Percentiles rank a stretch among this genome's conserved stretches.
Evolutionary conservation across 1,284 basidiomycete species (phyloP).

Genomic region (Cutaneotrichosporon dermatis): DNA sequence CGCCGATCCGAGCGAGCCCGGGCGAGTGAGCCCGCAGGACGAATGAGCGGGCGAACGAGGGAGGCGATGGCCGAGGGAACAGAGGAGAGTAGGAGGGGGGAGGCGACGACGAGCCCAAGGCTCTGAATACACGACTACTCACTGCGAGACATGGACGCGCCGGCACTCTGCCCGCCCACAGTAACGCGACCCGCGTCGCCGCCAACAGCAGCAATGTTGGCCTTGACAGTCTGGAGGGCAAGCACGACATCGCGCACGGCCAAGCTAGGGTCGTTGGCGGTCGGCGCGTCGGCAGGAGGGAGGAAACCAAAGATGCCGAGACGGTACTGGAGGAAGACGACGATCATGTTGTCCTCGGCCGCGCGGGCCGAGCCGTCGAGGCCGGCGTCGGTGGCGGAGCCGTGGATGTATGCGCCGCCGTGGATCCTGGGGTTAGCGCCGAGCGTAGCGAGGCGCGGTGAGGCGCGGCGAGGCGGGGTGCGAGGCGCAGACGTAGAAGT

Average conservation of each 20-base stretch:
- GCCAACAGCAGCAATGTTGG: slow-evolving; percentile 54
- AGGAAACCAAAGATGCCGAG: slow-evolving; percentile 74
- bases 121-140: neutral
- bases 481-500: too few species aligned
- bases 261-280: slow-evolving; percentile 61
- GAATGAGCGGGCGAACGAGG: too few species aligned
- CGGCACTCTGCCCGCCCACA: slow-evolving; percentile 47
- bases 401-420: slow-evolving; percentile 76
- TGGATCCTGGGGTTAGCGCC: slow-evolving; percentile 60
- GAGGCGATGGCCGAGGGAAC: too few species aligned
- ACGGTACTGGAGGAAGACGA: slow-evolving; percentile 77
- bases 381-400: slow-evolving; percentile 64
- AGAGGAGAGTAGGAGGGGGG: too few species aligned
- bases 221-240: slow-evolving; percentile 62
- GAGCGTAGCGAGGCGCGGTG: too few species aligned
- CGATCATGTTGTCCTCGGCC: slow-evolving; percentile 65
- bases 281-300: slow-evolving; percentile 52
- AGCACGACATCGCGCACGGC: slow-evolving; percentile 67
- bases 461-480: too few species aligned
- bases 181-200: slow-evolving; percentile 51
- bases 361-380: slow-evolving; percentile 76
- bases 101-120: too few species aligned
- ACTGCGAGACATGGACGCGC: slow-evolving; percentile 38
- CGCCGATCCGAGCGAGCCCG: too few species aligned
- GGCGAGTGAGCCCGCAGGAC: too few species aligned